phyloP scores from a whole-genome alignment of 805 yeast species.

The Wickerhamiella lipophila region DNA sequence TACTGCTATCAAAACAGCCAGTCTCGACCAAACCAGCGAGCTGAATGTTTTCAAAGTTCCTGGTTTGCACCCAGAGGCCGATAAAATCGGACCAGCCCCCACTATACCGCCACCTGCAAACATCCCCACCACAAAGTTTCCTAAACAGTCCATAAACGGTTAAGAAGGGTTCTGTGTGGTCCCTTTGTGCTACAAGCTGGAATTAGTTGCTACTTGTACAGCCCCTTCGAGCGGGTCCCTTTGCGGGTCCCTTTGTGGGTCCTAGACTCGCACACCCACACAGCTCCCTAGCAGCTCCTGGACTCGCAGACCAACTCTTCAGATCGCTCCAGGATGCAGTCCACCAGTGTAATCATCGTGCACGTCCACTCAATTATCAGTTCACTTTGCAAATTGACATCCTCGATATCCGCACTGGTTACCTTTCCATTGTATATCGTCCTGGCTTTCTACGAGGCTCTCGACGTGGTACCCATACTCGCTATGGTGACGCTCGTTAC shows the following conservation, averaged over 20 bases:
- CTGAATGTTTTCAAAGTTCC: conserved; percentile 15
- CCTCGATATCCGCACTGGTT: background rate
- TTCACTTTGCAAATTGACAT: background rate
- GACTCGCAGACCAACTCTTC: too few relatives aligned
- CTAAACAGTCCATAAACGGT: background rate
- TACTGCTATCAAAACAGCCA: background rate
- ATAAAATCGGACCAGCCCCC: conserved; percentile 4
- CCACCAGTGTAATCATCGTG: background rate
- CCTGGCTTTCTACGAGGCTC: background rate
- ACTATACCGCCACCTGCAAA: conserved; percentile 15
- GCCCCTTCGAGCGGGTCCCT: background rate
- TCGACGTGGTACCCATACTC: background rate
- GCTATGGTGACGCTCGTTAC: background rate
- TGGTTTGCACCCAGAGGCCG: conserved; percentile 16
- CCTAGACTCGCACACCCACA: too few relatives aligned
- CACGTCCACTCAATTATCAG: background rate
- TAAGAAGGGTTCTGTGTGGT: background rate
- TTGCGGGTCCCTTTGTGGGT: too few relatives aligned
- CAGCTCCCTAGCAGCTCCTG: too few relatives aligned
- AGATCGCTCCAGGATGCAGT: background rate
- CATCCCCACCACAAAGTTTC: conserved; percentile 10
- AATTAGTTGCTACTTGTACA: too few relatives aligned
- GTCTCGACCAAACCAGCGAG: conserved; percentile 15
- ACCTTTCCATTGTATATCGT: background rate
- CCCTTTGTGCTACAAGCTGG: too few relatives aligned